Base-by-base conservation (phyloP, 2,329 filamentous ascomycete genomes). In the Biscogniauxia mediterranea region DNA sequence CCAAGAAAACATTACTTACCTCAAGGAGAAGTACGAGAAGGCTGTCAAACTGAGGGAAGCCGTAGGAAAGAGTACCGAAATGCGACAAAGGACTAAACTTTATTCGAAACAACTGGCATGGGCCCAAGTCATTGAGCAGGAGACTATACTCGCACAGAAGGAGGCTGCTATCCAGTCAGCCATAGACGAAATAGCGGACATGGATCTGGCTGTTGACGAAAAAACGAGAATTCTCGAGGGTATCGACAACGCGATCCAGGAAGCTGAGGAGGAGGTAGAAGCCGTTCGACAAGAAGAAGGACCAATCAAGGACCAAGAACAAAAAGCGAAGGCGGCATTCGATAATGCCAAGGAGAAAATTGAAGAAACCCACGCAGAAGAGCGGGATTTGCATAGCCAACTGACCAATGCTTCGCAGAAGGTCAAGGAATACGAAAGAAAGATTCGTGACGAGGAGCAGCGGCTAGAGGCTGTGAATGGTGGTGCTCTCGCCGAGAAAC, bases 71-170 rank as follows among this genome's bases (percentile, higher is more conserved):
- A 88, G 91, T 58, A 81, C 88, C 54, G 81, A 82, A 15, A 82
- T 96, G 68, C 83, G 87, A 42, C 79, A 81, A 20, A 86, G 85
- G 61, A 81, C 87, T 54, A 81, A 81, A 38, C 80, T 85, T 23
- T 80, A 90, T 52, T 78, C 81, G 52, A 81, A 84, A 19, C 89
- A 96, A 76, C 80, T 92, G 64, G 88, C 90, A n/a, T 99, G 95
- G 95, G 85, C 87, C 23, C 91, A 96, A 71, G 93, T 98, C 1
- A 85, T 88, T 55, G 87, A 92, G 59, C 83, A 91, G 73, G 94
- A 98, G 75, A 77, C 75, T 42, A 70, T 77, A 2, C 71, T 88
- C 0, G 56, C 68, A 52, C 72, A 75, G 54, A 73, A 74, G 61
- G 70, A 72, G 54, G 60, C 67, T 6, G 68, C 60, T 13, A 64